Evolutionary conservation across 805 yeast genomes (phyloP).

Genomic region (Candida schatavii): DNA sequence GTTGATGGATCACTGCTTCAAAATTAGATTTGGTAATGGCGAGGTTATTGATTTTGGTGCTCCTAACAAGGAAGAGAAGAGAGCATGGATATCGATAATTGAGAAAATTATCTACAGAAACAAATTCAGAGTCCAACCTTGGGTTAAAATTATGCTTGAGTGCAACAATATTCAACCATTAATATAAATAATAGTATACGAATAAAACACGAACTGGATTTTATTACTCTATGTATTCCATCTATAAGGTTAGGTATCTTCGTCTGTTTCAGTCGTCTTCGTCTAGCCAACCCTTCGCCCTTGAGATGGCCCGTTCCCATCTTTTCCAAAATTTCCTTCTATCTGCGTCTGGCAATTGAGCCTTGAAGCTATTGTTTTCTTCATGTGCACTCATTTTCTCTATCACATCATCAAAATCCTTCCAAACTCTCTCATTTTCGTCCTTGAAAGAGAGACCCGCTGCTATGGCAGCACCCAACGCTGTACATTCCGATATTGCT

Average conservation of each 20-base stretch:
- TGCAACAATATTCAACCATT: neutral
- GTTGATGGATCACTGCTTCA: slow-evolving; percentile 70
- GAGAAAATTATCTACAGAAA: slow-evolving; percentile 56
- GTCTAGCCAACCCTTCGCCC: slow-evolving; percentile 79
- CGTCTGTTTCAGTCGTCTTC: slow-evolving; percentile 21
- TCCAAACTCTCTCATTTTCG: slow-evolving; percentile 64
- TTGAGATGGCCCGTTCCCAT: slow-evolving; percentile 84
- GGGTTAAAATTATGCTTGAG: slow-evolving; percentile 52
- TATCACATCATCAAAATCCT: slow-evolving; percentile 65
- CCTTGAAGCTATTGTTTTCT: slow-evolving; percentile 30
- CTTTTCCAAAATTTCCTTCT: slow-evolving; percentile 63
- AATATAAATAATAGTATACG: neutral
- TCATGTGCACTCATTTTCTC: slow-evolving; percentile 28
- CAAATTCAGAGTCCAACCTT: slow-evolving; percentile 55
- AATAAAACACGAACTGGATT: no score
- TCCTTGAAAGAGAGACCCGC: slow-evolving; percentile 68
- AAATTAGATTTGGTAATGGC: slow-evolving; percentile 70
- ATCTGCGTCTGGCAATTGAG: slow-evolving; percentile 51
- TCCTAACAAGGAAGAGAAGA: slow-evolving; percentile 59
- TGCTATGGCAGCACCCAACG: slow-evolving; percentile 94
- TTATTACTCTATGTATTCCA: no score
- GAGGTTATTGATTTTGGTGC: slow-evolving; percentile 87
- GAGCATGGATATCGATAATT: slow-evolving; percentile 62
- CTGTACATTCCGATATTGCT: slow-evolving; percentile 84
- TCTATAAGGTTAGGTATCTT: neutral